phyloP scores from a whole-genome alignment of 768 basidiomycete genomes.

The Tephrocybe sp. region DNA sequence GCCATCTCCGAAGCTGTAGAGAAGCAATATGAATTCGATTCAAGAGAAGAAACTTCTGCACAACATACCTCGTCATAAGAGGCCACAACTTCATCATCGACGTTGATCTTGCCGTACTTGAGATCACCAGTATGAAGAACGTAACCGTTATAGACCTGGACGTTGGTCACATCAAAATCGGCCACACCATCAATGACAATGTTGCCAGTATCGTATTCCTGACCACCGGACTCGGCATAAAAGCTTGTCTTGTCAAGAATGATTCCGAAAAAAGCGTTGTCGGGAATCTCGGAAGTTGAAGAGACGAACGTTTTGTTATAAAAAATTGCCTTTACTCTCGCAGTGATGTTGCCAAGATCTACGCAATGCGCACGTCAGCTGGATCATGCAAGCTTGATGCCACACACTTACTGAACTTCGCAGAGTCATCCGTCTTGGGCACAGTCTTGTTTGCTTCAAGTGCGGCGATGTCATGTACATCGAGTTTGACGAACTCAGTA shows the following conservation, averaged over 20 bases:
- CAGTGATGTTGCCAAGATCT: constrained; percentile 78
- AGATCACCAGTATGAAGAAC: constrained; percentile 89
- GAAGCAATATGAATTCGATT: not conserved
- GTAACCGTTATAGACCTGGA: constrained; percentile 94
- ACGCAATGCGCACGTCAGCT: not conserved
- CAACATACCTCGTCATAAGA: constrained; percentile 84
- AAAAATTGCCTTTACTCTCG: constrained; percentile 82
- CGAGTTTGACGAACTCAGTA: constrained; percentile 77
- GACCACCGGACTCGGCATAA: constrained; percentile 96
- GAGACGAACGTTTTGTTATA: constrained; percentile 70
- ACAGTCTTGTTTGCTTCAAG: constrained; percentile 76
- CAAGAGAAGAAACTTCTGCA: not conserved
- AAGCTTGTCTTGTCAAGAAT: constrained; percentile 92
- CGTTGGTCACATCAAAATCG: constrained; percentile 92
- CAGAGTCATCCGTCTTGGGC: constrained; percentile 89
- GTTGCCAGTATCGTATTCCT: constrained; percentile 94
- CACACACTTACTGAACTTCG: constrained; percentile 76
- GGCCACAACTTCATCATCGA: constrained; percentile 81
- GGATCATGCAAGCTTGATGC: not conserved
- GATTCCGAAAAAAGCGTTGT: constrained; percentile 73
- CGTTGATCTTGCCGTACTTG: constrained; percentile 80
- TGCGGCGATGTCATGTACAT: constrained; percentile 90
- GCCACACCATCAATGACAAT: constrained; percentile 89
- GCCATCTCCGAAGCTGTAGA: constrained; percentile 83
- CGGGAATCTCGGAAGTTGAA: constrained; percentile 65